Evolutionary conservation across 192 early-diverging fungal genomes (phyloP), one percentile per base, ranked within the genome.

Genomic region (Coemansia sp.): DNA sequence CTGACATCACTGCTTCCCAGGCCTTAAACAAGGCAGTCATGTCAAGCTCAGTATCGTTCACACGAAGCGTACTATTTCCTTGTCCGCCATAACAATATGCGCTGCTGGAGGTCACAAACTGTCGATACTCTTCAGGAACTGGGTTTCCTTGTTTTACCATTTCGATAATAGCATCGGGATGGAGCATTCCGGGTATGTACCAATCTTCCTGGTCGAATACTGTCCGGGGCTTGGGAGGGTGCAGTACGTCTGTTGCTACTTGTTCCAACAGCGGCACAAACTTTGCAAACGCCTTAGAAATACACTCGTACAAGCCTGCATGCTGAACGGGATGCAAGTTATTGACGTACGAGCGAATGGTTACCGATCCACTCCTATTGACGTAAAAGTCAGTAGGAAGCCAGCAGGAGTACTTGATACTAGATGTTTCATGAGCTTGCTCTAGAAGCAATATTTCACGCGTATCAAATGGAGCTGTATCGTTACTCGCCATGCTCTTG

Each of bases 181-280:
- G 25, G 11, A 21, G 41, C 28, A 55, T 35, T 6, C 48, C 59
- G 41, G 67, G 52, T 43, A 18, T 16, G 11, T 35, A 35, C 25
- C 59, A 58, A 10, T 57, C 39, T 16, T 58, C 31, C 20, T 42
- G 7, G 33, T 66, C 31, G 11, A 66, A 52, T 12, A 39, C 20
- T 6, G 25, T 38, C 1, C 62, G 56, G 18, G 14, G 10, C 6
- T 10, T n/a, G 16, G 25, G 35, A 28, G 57, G 56, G n/a, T 60
- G 57, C 18, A 47, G 14, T 21, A 64, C 34, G 20, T 70, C 62
- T 3, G 62, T 70, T 13, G 64, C 53, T 12, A 84, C 72, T 16
- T 77, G 55, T 63, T 90, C 85, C 35, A 91, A 83, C 76, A 61
- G 21, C 14, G 60, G 60, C n/a, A 61, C 26, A 42, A 47, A 33